Evolutionary conservation across 768 basidiomycete species (phyloP), one percentile per base, ranked within the genome.

Genomic region (Boletus subparvulus): DNA sequence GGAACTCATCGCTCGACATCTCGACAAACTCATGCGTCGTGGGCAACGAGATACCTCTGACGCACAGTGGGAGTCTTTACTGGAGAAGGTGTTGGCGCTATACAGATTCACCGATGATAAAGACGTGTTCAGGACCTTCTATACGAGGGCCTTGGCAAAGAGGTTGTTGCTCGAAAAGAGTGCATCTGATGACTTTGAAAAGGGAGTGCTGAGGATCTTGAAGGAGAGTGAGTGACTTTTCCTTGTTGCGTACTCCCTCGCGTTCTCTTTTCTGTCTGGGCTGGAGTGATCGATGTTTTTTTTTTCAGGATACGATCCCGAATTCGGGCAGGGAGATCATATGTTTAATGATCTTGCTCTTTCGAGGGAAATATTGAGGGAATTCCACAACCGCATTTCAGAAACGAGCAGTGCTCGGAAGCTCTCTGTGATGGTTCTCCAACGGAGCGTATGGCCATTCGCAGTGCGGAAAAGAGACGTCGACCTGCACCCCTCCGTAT

Each of bases 61-160:
- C 55, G 73, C 68, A 14, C 81, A 80, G 33, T 94, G 90, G 70
- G 80, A 85, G 48, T 70, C 72, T 3, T 68, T 82, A 52, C 74
- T 97, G 55, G 84, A 91, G 54, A 79, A 75, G 9, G 88, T 83
- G 4, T 75, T 97, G 26, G 81, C 74, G 8, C 73, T 98, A 53
- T 96, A 94, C 72, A 78, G 91, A 51, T 95, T 84, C 69, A 94
- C 92, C 6, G 87, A 92, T 50, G 93, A 95, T 67, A 94, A 93
- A 69, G 94, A 97, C 66, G 92, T 96, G 33, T 98, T 97, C 71
- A 83, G 94, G 64, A 87, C 88, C 28, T 97, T 94, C 73, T 98
- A 96, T 70, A 89, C 89, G 72, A 86, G 92, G 12, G 84, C 87
- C 37, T 74, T 97, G 36, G 90, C 94, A n/a, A 94, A 91, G 76